These are phyloP conservation scores for Annulohypoxylon truncatum DNA, from an alignment of 2,329 filamentous ascomycete species.

Conservation along the genomic window DNA sequence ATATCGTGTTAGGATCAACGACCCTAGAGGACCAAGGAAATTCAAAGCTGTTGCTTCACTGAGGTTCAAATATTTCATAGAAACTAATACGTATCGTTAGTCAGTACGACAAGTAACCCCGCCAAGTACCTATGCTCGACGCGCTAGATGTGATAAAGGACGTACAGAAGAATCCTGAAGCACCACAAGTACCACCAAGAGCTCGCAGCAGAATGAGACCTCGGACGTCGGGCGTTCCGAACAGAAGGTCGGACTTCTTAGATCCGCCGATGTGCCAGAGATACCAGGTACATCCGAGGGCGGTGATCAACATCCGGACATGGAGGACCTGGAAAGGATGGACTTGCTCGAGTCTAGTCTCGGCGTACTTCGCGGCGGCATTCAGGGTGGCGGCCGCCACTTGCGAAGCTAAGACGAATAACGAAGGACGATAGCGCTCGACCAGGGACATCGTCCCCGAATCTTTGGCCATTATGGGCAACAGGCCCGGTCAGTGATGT, in stretches of 20 bases:
- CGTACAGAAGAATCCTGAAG: slow-evolving; percentile 2
- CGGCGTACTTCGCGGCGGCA: background rate
- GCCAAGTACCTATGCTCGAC: background rate
- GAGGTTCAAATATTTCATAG: background rate
- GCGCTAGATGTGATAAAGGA: background rate
- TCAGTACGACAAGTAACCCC: background rate
- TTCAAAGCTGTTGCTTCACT: slow-evolving; percentile 5
- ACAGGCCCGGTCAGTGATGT: background rate
- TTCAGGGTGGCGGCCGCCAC: background rate
- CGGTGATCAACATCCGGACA: slow-evolving; percentile 2
- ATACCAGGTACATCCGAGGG: slow-evolving; percentile 4
- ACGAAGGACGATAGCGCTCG: slow-evolving; percentile 4
- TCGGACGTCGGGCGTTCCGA: background rate
- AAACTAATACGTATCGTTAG: background rate
- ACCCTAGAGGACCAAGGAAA: background rate
- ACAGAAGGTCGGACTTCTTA: slow-evolving; percentile 1
- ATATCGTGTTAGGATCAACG: background rate
- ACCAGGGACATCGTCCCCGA: background rate
- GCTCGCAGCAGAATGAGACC: background rate
- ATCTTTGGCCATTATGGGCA: background rate
- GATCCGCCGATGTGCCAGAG: background rate
- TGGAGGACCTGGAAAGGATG: slow-evolving; percentile 4
- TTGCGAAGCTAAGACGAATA: background rate
- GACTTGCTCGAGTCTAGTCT: slow-evolving; percentile 1
- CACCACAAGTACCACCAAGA: background rate